Percentiles rank a stretch among this genome's conserved stretches.
Conservation (phyloP, 139 green algal genomes). For the Pleodorina starrii region DNA sequence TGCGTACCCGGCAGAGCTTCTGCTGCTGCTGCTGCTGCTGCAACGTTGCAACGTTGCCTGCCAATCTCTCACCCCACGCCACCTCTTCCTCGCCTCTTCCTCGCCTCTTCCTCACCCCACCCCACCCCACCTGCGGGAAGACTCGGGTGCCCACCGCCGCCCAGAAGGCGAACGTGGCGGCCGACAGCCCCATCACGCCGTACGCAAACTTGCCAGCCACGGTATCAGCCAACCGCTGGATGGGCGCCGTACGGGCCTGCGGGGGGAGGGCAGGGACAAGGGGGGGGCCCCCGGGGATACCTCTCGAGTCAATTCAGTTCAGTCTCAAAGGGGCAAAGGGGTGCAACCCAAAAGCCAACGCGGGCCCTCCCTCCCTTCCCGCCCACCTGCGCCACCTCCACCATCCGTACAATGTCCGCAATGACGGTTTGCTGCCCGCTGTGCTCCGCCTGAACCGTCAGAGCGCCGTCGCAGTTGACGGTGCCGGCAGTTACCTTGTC, state of each 20-base stretch:
- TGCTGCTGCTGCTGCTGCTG: no score
- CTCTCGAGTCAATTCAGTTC: no score
- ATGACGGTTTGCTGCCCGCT: slow-evolving; percentile 86
- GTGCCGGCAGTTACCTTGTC: slow-evolving; percentile 86
- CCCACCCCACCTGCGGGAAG: slow-evolving; percentile 76
- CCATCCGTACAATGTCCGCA: slow-evolving; percentile 87
- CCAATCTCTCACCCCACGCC: no score
- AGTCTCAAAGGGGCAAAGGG: no score
- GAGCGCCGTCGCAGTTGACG: slow-evolving; percentile 86
- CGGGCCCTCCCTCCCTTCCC: no score
- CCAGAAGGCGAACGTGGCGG: slow-evolving; percentile 90
- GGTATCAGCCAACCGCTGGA: slow-evolving; percentile 89
- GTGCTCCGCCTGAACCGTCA: slow-evolving; percentile 76
- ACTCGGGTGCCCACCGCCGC: slow-evolving; percentile 66
- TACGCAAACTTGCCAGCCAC: slow-evolving; percentile 87
- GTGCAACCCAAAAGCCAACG: no score
- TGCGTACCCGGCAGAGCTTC: no score
- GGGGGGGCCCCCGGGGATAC: no score
- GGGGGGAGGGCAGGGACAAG: not conserved
- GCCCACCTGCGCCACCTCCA: slow-evolving; percentile 82
- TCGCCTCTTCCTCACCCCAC: not conserved
- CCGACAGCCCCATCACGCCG: slow-evolving; percentile 83
- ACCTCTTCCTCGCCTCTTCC: not conserved
- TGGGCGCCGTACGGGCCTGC: slow-evolving; percentile 80
- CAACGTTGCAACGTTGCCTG: no score